phyloP scores from a whole-genome alignment of 2,329 filamentous ascomycete genomes.

The Cladosporium sp. region DNA sequence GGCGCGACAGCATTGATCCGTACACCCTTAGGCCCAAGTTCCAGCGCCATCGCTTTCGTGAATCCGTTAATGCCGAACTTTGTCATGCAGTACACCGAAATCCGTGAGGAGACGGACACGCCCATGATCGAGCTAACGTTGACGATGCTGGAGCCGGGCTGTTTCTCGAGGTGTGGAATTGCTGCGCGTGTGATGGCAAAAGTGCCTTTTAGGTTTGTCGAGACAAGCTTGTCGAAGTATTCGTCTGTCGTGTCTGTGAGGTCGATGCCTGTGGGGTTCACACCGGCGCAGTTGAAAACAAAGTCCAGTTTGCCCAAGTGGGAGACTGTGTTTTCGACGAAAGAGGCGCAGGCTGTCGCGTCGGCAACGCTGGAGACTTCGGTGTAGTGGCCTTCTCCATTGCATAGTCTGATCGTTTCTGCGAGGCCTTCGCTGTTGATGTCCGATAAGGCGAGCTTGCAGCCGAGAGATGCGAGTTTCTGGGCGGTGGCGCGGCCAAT shows the following conservation, averaged over 20 bases:
- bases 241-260: constrained; percentile 45
- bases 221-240: constrained; percentile 45
- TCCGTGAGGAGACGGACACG: constrained; percentile 39
- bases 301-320: constrained; percentile 41
- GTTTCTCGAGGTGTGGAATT: constrained; percentile 42
- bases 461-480: constrained; percentile 48
- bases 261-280: constrained; percentile 38
- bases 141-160: constrained; percentile 40
- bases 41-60: constrained; percentile 48
- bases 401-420: constrained; percentile 31
- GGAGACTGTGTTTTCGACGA: constrained; percentile 29
- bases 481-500: constrained; percentile 48
- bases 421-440: constrained; percentile 38
- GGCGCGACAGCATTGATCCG: constrained; percentile 45
- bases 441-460: constrained; percentile 46
- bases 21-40: constrained; percentile 42
- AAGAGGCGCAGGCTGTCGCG: constrained; percentile 29
- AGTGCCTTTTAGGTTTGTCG: constrained; percentile 46
- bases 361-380: constrained; percentile 37
- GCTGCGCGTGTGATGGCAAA: constrained; percentile 45
- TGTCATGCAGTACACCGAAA: constrained; percentile 46
- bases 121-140: constrained; percentile 48
- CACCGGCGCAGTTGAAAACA: constrained; percentile 48
- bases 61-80: constrained; percentile 50
- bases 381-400: constrained; percentile 16